Evolutionary conservation across 768 basidiomycete species (phyloP), one percentile per base, ranked within the genome.

Genomic region (Leccinum sublutescens): DNA sequence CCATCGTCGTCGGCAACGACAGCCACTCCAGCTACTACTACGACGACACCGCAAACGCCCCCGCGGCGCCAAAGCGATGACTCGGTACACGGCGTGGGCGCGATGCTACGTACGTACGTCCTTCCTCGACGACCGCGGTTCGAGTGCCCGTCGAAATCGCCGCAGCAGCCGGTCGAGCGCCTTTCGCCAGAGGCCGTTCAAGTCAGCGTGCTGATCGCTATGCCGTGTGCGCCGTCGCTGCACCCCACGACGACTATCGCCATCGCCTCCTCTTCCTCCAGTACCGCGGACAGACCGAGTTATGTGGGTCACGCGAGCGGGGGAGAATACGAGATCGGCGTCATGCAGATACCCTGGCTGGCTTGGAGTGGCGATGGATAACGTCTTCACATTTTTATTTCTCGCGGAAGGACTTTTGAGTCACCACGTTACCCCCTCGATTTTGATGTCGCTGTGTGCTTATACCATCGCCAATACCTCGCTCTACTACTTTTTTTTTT

Each of bases 241-340:
- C 10, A 43, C 43, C 43, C n/a, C 43, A 11, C n/a, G n/a, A 10
- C 9, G 43, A 43, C 43, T 43, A n/a, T 43, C 2, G n/a, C 38
- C 8, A 40, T 9, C 12, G 9, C 34, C 14, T 34, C 43, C 43
- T 43, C 43, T 43, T 19, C 43, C 43, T 19, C n/a, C 4, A 19
- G n/a, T 11, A 43, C 43, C n/a, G 33, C 27, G 0, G 31, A 40
- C 14, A 27, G 33, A 9, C 47, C 34, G 31, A 5, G 15, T 1
- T 62, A 19, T 43, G 62, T 60, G 33, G 62, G 63, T 51, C 55
- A 62, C 45, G 5, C 58, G 4, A 36, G 55, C 17, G 55, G 65
- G 11, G 67, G 72, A 9, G 79, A 77, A 59, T 78, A 78, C 61
- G 75, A 82, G 67, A 75, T 84, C 54, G 82, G 82, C 11, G 71